Base-by-base conservation (phyloP, 805 yeast species). In the Metschnikowia aberdeeniae region DNA sequence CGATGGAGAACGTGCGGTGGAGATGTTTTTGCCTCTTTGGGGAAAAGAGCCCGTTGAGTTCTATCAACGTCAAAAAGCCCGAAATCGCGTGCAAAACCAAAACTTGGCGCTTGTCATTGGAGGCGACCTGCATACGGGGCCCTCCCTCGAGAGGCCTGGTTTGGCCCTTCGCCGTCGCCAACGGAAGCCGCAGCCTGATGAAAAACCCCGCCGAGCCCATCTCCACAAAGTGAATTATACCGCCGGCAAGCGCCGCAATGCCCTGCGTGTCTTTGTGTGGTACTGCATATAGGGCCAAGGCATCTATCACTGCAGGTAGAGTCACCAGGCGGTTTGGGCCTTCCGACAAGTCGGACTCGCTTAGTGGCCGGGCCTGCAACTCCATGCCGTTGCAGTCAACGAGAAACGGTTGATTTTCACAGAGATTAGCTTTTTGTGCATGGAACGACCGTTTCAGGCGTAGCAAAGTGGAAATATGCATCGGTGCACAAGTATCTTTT, bases 1-100 rank as follows among this genome's bases (percentile, higher is more conserved):
- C 59, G 3, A 57, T 36, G 33, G 42, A 29, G 12, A 45, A 44
- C 2, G 57, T 50, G 5, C 34, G 17, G n/a, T 34, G 24, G 28
- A 29, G 37, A 3, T 12, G 26, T 14, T 34, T 26, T 29, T 14
- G 13, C 22, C 30, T 26, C 13, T 24, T 27, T 13, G 39, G 30
- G 17, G 33, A 12, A 37, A 20, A 37, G 27, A 37, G 31, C 26
- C 26, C 36, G 7, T 27, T 31, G 26, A 47, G 9, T 24, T 51
- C 37, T 19, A 51, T 28, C 5, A 49, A n/a, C 6, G 53, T 37
- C 17, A 51, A 20, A 19, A 49, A 43, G 1, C 54, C 53, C 10
- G 51, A 38, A 3, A 38, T 32, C 13, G 30, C 36, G 28, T 49
- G 34, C 9, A 51, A 6, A 3, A 49, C 20, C 17, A 49, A 24